phyloP scores from a whole-genome alignment of 441 rosid genomes.

The Corymbia calophylla region DNA sequence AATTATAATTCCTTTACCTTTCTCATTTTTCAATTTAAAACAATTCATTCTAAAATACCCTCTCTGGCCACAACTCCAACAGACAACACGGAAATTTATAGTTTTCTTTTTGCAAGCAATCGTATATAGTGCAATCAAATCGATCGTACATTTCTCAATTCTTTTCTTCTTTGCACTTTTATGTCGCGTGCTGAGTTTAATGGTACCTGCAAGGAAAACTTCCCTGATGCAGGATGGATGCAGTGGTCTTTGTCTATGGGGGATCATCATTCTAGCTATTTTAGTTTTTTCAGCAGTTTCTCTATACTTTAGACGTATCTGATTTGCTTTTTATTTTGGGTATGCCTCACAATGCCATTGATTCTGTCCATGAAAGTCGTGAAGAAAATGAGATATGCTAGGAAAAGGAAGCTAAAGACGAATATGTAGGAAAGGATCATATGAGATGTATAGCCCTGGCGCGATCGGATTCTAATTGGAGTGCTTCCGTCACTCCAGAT shows the following conservation, averaged over 20 bases:
- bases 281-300: conserved; percentile 87
- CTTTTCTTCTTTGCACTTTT: background rate
- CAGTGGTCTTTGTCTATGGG: conserved; percentile 79
- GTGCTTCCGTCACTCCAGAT: background rate
- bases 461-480: too few relatives aligned
- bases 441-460: background rate
- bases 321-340: conserved; percentile 63
- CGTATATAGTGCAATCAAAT: background rate
- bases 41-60: too few relatives aligned
- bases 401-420: background rate
- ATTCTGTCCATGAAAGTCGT: background rate
- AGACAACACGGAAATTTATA: background rate
- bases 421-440: too few relatives aligned
- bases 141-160: background rate
- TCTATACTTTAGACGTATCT: conserved; percentile 60
- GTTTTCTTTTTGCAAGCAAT: background rate
- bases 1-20: too few relatives aligned
- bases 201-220: background rate
- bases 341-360: conserved; percentile 51
- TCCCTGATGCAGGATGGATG: conserved; percentile 68
- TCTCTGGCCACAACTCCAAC: too few relatives aligned
- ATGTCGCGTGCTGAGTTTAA: background rate
- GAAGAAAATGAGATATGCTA: background rate
- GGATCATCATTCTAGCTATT: conserved; percentile 53
- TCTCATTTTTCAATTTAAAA: too few relatives aligned